Evolutionary conservation across 345 rosid genomes (phyloP), one percentile per base, ranked within the genome.

Genomic region (Isatis tinctoria): DNA sequence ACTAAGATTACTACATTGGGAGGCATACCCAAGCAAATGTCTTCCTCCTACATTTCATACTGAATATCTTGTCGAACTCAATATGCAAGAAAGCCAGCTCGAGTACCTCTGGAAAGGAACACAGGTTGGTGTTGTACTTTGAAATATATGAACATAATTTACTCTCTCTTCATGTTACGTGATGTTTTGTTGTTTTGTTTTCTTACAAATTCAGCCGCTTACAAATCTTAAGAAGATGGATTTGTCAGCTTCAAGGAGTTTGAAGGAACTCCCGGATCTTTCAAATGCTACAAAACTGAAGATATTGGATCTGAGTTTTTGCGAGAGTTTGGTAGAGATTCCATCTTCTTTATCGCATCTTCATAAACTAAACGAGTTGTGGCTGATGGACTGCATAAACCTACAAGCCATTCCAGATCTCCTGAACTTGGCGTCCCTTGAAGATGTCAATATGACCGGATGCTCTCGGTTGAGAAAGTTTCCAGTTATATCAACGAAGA

Each of bases 91-190:
- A 1, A 47, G 77, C 78, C 2, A 33, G 12, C 45, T 82, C 3
- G 49, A 79, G 44, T 35, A 73, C 13, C 54, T 82, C 0, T 82
- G 82, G 83, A 8, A 30, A 26, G 69, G 67, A 72, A 33, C 17
- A 2, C 71, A 56, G 70, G 80, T 81, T 58, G n/a, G 73, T 0
- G 74, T 48, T 48, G 30, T 81, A 52, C 28, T 30, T 54, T 16
- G 0, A 22, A 18, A 41, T 62, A 62, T 41, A 32, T 40, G 14
- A 11, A 22, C 2, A 22, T 22, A 22, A n/a, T n/a, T n/a, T 8
- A 1, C 59, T 12, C 10, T 18, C 16, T 40, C 20, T 20, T 52
- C 41, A 39, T 27, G 39, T 64, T 18, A 28, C 32, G n/a, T 63
- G 2, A 44, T 12, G n/a, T n/a, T n/a, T 47, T 27, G 58, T 52